Evolutionary conservation across 768 basidiomycete species (phyloP).

Genomic region (Termitomyces sp.): DNA sequence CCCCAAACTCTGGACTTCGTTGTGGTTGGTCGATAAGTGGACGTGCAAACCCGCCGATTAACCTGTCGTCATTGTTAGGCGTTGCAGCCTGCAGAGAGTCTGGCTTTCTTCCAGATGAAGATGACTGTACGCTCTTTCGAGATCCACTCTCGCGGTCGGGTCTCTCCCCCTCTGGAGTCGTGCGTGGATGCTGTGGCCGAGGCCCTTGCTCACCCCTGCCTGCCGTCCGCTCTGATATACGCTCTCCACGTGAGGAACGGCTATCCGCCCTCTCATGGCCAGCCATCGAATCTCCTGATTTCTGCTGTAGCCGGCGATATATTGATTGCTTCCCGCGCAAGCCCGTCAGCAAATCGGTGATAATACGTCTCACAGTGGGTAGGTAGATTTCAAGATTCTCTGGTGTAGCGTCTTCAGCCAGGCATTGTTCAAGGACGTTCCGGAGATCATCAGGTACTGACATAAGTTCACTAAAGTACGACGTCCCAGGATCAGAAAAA

Average conservation of each 20-base stretch:
- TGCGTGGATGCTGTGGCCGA: constrained; percentile 43
- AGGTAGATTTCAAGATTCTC: constrained; percentile 87
- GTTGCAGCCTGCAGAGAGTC: constrained; percentile 20
- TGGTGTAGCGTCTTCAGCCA: constrained; percentile 83
- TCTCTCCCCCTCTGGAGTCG: constrained; percentile 32
- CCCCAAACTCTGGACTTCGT: constrained; percentile 8
- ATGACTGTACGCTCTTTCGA: constrained; percentile 34
- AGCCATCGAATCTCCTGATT: constrained; percentile 34
- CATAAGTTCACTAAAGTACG: constrained; percentile 66
- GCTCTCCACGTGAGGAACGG: constrained; percentile 48
- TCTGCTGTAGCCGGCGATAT: constrained; percentile 67
- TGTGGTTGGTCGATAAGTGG: constrained; percentile 11
- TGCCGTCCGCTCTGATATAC: constrained; percentile 20
- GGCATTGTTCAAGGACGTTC: constrained; percentile 80
- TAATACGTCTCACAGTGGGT: constrained; percentile 86
- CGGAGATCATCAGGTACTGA: constrained; percentile 87
- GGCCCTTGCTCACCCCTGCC: constrained; percentile 37
- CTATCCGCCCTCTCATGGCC: constrained; percentile 52
- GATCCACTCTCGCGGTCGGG: constrained; percentile 33
- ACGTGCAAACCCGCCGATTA: constrained; percentile 47
- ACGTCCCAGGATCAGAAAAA: not conserved
- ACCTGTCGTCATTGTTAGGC: constrained; percentile 31
- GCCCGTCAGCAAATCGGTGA: constrained; percentile 88
- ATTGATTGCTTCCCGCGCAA: constrained; percentile 88
- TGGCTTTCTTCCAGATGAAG: constrained; percentile 33